Evolutionary conservation across 352 stramenopile species (phyloP).

Genomic region (Plasmopara muralis): DNA sequence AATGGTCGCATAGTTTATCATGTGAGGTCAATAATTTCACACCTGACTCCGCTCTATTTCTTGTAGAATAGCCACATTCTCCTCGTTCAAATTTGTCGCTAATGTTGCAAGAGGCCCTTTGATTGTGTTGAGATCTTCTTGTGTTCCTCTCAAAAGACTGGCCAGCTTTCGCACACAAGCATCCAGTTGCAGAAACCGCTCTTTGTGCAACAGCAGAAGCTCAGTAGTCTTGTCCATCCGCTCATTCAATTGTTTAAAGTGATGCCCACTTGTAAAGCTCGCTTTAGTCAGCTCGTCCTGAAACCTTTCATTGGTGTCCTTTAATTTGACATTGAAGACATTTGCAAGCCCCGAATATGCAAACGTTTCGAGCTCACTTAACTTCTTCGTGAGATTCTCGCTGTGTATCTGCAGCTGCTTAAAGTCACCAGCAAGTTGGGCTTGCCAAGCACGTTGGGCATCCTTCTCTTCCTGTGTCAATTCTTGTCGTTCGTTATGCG

Average conservation of each 20-base stretch:
- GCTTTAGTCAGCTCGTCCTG: constrained; percentile 21
- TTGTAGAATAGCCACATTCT: constrained; percentile 57
- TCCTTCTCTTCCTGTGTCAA: constrained; percentile 19
- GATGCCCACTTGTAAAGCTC: constrained; percentile 12
- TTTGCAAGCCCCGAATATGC: constrained; percentile 21
- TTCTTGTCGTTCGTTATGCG: constrained; percentile 14
- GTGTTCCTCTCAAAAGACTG: constrained; percentile 19
- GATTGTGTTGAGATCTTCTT: constrained; percentile 35
- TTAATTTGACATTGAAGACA: constrained; percentile 31
- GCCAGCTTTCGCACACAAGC: constrained; percentile 22
- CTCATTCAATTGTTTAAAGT: constrained; percentile 22
- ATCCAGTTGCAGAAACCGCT: constrained; percentile 36
- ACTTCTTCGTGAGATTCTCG: constrained; percentile 22
- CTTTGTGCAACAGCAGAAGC: constrained; percentile 26
- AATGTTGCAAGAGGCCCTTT: constrained; percentile 52
- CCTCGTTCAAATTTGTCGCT: constrained; percentile 53
- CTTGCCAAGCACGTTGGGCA: constrained; percentile 14
- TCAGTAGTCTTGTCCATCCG: constrained; percentile 32
- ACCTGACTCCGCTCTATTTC: constrained; percentile 68
- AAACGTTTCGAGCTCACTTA: constrained; percentile 43
- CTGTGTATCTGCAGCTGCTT: constrained; percentile 24
- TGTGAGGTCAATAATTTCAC: neutral
- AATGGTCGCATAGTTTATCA: neutral
- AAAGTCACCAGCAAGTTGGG: constrained; percentile 18
- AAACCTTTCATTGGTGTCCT: constrained; percentile 21